Percentiles rank a stretch among this genome's conserved stretches.
Conservation (phyloP, 495 filamentous ascomycete genomes). For the Podospora australis region DNA sequence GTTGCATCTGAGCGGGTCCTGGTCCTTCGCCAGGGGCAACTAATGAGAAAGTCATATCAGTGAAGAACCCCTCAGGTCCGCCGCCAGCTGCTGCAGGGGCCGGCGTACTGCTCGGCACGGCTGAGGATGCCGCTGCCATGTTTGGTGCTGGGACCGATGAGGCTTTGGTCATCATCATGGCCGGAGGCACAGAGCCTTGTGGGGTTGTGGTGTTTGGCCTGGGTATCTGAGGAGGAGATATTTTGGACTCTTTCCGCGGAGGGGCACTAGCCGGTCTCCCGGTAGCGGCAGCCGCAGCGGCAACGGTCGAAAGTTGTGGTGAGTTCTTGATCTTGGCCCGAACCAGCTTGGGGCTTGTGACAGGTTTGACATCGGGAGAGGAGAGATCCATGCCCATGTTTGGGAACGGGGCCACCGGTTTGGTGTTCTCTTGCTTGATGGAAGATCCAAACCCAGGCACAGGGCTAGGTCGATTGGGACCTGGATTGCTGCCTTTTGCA, state of each 20-base stretch:
- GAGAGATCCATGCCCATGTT: conserved; percentile 38
- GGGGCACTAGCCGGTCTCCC: conserved; percentile 16
- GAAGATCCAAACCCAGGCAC: conserved; percentile 1
- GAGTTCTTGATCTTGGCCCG: conserved; percentile 18
- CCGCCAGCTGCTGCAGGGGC: conserved; percentile 6
- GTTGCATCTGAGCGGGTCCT: conserved; percentile 7
- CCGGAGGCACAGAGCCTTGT: neutral
- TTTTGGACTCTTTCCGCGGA: conserved; percentile 31
- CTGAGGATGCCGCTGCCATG: conserved; percentile 5
- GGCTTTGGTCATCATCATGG: conserved; percentile 10
- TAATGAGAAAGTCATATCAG: conserved; percentile 40
- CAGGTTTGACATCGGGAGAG: conserved; percentile 13
- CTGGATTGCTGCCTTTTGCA: neutral
- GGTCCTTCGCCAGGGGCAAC: conserved; percentile 26
- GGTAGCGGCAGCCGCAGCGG: conserved; percentile 7
- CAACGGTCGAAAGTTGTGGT: conserved; percentile 9
- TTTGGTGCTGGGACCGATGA: conserved; percentile 7
- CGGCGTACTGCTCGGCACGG: conserved; percentile 2
- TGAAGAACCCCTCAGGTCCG: conserved; percentile 24
- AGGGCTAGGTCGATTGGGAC: conserved; percentile 17
- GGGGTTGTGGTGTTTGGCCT: conserved; percentile 13
- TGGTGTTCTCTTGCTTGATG: conserved; percentile 27
- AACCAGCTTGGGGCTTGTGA: conserved; percentile 15
- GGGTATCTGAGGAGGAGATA: conserved; percentile 28
- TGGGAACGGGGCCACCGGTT: conserved; percentile 41